Conservation (phyloP, 768 basidiomycete genomes). For the Steccherinum ochraceum region DNA sequence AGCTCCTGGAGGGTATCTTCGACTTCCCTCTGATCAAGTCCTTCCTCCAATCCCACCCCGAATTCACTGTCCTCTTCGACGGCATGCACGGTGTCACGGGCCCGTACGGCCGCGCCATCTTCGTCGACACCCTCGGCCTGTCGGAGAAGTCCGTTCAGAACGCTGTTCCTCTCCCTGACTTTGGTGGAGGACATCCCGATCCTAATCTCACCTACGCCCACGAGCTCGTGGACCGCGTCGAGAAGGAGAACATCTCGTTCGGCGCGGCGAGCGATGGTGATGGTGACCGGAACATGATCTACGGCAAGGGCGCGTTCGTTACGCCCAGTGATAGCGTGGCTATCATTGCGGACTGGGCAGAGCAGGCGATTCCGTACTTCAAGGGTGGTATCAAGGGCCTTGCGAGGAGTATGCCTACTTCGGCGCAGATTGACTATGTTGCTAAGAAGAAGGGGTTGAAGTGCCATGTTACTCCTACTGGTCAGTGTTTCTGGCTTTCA, state of each 20-base stretch:
- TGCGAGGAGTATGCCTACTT: constrained; percentile 96
- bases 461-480: constrained; percentile 95
- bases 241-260: constrained; percentile 78
- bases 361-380: constrained; percentile 88
- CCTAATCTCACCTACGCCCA: constrained; percentile 98
- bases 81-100: constrained; percentile 96
- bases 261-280: constrained; percentile 98
- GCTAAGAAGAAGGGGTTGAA: constrained; percentile 91
- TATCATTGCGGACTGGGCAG: constrained; percentile 94
- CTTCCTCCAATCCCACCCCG: constrained; percentile 70
- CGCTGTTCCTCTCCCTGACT: constrained; percentile 87
- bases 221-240: constrained; percentile 87
- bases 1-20: constrained; percentile 83
- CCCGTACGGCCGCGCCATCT: constrained; percentile 87
- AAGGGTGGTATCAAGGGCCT: constrained; percentile 91
- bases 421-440: constrained; percentile 93
- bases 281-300: constrained; percentile 99
- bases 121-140: constrained; percentile 79
- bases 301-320: constrained; percentile 96
- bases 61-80: constrained; percentile 89
- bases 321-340: constrained; percentile 97
- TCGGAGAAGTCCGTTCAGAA: constrained; percentile 81
- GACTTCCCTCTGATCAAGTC: constrained; percentile 88
- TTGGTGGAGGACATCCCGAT: constrained; percentile 97
- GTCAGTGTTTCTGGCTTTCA: constrained; percentile 31